Conservation (phyloP, 352 stramenopile species). For the Globisporangium nagaii region DNA sequence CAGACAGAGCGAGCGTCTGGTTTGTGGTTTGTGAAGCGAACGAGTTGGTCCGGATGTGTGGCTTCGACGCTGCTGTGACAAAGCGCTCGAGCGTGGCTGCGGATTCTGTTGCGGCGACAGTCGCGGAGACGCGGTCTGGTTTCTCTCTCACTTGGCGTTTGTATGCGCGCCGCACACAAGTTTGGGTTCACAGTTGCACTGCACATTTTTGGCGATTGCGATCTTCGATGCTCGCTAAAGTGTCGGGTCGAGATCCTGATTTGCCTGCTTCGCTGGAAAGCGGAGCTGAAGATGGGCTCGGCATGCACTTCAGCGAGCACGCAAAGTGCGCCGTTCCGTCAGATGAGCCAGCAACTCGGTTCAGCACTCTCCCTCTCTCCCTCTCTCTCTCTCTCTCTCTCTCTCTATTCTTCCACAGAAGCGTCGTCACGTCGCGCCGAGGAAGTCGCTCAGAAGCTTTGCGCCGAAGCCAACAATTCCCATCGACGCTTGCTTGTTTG, state of each 20-base stretch:
- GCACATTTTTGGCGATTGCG: background rate
- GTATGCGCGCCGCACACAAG: background rate
- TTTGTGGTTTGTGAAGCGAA: conserved; percentile 1
- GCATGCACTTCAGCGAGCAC: background rate
- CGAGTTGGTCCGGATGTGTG: background rate
- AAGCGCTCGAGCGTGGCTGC: background rate
- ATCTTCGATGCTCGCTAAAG: background rate
- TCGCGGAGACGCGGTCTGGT: background rate
- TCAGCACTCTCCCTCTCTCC: too few relatives aligned
- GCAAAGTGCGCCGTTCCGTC: background rate
- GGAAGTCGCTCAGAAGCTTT: background rate
- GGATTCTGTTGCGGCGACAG: background rate
- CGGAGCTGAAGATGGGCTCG: background rate
- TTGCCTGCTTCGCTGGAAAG: background rate
- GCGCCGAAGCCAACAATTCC: background rate
- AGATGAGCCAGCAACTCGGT: background rate
- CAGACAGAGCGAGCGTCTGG: background rate
- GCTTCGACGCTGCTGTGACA: conserved; percentile 5
- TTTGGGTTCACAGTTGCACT: background rate
- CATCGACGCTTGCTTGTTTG: too few relatives aligned
- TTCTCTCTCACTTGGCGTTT: conserved; percentile 1
- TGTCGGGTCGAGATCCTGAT: background rate
- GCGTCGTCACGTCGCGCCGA: background rate
- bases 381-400: background rate
- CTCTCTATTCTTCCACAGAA: background rate